phyloP scores from a whole-genome alignment of 768 basidiomycete species.

The Gautieria morchelliformis region DNA sequence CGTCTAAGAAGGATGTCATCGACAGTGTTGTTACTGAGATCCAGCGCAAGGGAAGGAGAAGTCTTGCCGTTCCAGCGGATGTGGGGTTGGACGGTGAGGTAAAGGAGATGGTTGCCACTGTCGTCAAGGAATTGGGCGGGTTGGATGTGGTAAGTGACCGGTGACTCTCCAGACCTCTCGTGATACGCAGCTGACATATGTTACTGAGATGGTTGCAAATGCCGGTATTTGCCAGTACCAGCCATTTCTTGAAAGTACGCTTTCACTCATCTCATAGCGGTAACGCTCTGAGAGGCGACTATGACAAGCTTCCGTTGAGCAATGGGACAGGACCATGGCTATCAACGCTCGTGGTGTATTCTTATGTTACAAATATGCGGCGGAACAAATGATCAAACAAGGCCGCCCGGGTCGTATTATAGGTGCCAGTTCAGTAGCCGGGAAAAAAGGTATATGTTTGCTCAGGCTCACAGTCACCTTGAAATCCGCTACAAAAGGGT shows the following conservation, averaged over 20 bases:
- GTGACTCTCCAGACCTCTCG: background rate
- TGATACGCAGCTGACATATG: background rate
- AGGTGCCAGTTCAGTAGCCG: slow-evolving; percentile 30
- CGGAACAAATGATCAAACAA: slow-evolving; percentile 48
- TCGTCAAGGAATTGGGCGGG: slow-evolving; percentile 26
- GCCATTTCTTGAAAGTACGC: background rate
- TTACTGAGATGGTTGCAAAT: background rate
- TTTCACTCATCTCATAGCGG: background rate
- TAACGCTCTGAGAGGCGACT: background rate
- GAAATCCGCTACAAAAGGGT: background rate
- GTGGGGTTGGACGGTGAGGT: slow-evolving; percentile 35
- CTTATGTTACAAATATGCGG: slow-evolving; percentile 57
- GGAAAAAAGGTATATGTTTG: slow-evolving; percentile 14
- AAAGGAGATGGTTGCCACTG: slow-evolving; percentile 25
- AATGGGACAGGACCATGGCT: slow-evolving; percentile 33
- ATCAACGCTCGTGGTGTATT: slow-evolving; percentile 51
- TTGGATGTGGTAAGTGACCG: slow-evolving; percentile 37
- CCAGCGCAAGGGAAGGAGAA: slow-evolving; percentile 13
- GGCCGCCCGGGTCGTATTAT: slow-evolving; percentile 48
- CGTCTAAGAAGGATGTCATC: slow-evolving; percentile 5
- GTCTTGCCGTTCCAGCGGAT: slow-evolving; percentile 25
- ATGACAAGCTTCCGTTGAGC: slow-evolving; percentile 20
- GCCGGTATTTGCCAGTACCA: background rate
- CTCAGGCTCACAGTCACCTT: background rate
- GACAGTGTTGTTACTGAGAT: slow-evolving; percentile 10